Conservation (phyloP, 2,329 filamentous ascomycete genomes). For the Colletotrichum cordylinicola region DNA sequence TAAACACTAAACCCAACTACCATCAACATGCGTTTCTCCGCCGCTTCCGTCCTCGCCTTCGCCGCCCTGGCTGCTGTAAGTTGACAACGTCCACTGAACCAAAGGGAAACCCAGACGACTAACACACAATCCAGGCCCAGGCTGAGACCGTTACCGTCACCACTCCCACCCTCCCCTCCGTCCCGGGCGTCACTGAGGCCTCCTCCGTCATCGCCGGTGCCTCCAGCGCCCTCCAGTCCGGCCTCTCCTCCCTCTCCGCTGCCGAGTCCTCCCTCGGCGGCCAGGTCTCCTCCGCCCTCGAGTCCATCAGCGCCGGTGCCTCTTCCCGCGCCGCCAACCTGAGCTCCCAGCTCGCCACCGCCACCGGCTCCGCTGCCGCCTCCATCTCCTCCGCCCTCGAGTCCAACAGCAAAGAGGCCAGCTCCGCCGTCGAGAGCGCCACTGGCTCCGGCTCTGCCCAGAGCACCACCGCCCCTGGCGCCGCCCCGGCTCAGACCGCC, state of each 20-base stretch:
- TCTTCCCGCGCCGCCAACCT: constrained; percentile 25
- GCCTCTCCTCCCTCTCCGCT: constrained; percentile 26
- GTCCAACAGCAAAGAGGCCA: background rate
- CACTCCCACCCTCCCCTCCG: background rate
- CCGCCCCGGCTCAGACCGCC: constrained; percentile 42
- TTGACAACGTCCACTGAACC: background rate
- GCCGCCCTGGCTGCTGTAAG: constrained; percentile 35
- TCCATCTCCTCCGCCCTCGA: constrained; percentile 22
- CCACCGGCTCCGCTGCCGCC: background rate
- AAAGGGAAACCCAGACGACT: background rate
- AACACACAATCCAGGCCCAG: constrained; percentile 6
- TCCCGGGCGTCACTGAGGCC: constrained; percentile 20
- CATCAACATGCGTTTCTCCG: constrained; percentile 49
- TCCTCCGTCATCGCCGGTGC: background rate
- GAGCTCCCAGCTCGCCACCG: constrained; percentile 31
- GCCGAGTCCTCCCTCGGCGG: constrained; percentile 28
- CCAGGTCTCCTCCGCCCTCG: constrained; percentile 20
- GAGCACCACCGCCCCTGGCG: constrained; percentile 23
- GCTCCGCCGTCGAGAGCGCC: constrained; percentile 20
- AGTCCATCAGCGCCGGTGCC: constrained; percentile 3
- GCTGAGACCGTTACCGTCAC: constrained; percentile 26
- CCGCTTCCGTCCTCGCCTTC: constrained; percentile 41
- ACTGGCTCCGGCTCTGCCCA: constrained; percentile 12
- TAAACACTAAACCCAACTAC: background rate
- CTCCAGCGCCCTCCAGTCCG: background rate